Conservation (phyloP, 225 moss, liverwort and hornwort genomes). For the Pseudisothecium myosuroides region DNA sequence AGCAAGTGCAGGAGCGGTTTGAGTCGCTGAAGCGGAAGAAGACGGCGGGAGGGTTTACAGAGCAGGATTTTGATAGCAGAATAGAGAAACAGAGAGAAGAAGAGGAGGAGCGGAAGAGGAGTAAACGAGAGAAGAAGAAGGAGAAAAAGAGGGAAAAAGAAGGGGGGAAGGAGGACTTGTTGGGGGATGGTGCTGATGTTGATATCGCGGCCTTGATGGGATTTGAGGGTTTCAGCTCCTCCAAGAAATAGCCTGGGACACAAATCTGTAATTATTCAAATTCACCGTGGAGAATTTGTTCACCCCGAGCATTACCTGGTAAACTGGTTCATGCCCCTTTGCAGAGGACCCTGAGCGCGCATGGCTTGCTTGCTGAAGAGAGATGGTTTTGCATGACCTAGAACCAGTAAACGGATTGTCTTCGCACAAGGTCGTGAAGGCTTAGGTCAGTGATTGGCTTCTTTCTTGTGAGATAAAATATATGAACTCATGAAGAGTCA, state of each 20-base stretch:
- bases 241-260: slow-evolving; percentile 25
- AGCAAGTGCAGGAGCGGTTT: slow-evolving; percentile 96
- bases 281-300: not conserved
- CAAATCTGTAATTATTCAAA: not conserved
- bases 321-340: not conserved
- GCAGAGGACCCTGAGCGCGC: not conserved
- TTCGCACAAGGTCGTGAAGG: not conserved
- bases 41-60: slow-evolving; percentile 61
- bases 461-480: not conserved
- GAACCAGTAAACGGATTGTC: not conserved
- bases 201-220: slow-evolving; percentile 84
- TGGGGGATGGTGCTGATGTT: slow-evolving; percentile 46
- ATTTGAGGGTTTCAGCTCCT: slow-evolving; percentile 82
- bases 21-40: slow-evolving; percentile 88
- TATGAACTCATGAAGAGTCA: not conserved
- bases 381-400: not conserved
- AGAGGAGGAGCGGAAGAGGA: slow-evolving; percentile 84
- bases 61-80: slow-evolving; percentile 72
- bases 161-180: slow-evolving; percentile 28
- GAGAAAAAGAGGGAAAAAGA: slow-evolving; percentile 86
- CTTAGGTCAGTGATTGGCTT: not conserved
- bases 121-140: slow-evolving; percentile 76
- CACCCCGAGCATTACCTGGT: not conserved
- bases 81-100: slow-evolving; percentile 94
- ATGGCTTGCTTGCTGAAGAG: not conserved